Conservation (phyloP, 768 basidiomycete species). For the Tylopilus subfusipes region DNA sequence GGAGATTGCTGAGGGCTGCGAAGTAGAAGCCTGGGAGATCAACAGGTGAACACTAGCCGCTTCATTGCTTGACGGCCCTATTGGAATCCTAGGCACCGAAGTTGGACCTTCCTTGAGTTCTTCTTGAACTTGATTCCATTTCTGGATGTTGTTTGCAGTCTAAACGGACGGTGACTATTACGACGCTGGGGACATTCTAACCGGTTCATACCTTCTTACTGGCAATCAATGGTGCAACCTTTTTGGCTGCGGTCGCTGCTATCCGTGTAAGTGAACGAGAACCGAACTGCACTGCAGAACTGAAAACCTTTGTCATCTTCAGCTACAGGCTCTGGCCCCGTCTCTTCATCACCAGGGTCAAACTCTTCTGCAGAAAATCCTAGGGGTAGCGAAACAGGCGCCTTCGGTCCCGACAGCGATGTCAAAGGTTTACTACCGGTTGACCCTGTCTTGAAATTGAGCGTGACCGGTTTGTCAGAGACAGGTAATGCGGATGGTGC, state of each 20-base stretch:
- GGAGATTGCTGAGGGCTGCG: constrained; percentile 13
- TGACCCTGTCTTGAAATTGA: constrained; percentile 58
- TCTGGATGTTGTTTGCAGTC: constrained; percentile 88
- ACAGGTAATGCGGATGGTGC: constrained; percentile 69
- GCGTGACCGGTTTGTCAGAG: constrained; percentile 76
- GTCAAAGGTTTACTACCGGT: constrained; percentile 17
- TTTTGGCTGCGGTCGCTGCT: constrained; percentile 52
- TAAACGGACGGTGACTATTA: constrained; percentile 31
- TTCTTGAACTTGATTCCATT: constrained; percentile 96
- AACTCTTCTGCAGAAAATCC: constrained; percentile 71
- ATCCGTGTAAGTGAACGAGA: constrained; percentile 8
- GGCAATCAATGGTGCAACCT: constrained; percentile 76
- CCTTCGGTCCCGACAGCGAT: constrained; percentile 28
- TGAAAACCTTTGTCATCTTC: constrained; percentile 46
- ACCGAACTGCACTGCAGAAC: neutral
- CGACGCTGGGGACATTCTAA: neutral
- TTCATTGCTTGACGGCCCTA: constrained; percentile 9
- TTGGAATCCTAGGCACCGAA: constrained; percentile 19
- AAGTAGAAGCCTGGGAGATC: constrained; percentile 7
- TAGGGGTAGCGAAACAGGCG: constrained; percentile 43
- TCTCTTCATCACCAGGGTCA: constrained; percentile 36
- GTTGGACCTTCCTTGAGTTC: constrained; percentile 59
- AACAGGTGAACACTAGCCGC: neutral
- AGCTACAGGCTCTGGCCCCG: constrained; percentile 39
- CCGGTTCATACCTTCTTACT: constrained; percentile 68